A percentile compares a stretch with the other conserved stretches of the same genome.
Conservation (phyloP, 2,329 filamentous ascomycete genomes). For the Orbilia blumenaviensis region DNA sequence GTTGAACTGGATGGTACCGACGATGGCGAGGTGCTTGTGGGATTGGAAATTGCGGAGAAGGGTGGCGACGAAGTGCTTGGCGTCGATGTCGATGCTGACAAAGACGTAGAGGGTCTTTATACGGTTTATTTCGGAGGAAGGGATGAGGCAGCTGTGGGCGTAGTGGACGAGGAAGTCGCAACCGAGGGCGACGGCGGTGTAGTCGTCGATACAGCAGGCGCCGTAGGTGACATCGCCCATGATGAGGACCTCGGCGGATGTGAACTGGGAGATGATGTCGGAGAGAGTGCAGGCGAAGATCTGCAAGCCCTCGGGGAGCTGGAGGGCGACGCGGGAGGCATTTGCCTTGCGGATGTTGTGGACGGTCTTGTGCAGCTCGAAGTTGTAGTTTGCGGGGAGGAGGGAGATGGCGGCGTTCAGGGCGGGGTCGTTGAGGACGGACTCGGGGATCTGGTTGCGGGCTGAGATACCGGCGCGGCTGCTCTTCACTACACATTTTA, state of each 20-base stretch:
- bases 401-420: conserved; percentile 88
- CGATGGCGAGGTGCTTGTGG: conserved; percentile 87
- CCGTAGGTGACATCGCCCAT: conserved; percentile 99
- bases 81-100: conserved; percentile 96
- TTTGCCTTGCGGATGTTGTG: conserved; percentile 84
- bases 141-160: conserved; percentile 94
- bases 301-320: conserved; percentile 94
- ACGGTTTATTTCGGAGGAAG: conserved; percentile 92
- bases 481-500: conserved; percentile 1
- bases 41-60: conserved; percentile 86
- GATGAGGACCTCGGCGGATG: conserved; percentile 89
- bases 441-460: conserved; percentile 79
- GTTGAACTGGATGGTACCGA: conserved; percentile 99
- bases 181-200: conserved; percentile 89
- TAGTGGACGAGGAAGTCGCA: conserved; percentile 97
- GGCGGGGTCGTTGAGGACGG: conserved; percentile 83
- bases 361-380: conserved; percentile 98
- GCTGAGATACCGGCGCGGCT: conserved; percentile 74
- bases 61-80: conserved; percentile 82
- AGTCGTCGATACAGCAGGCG: conserved; percentile 98
- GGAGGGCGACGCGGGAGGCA: conserved; percentile 86
- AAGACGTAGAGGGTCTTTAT: conserved; percentile 99
- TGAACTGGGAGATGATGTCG: conserved; percentile 94
- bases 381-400: conserved; percentile 94
- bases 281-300: conserved; percentile 97